phyloP scores from a whole-genome alignment of 176 grass and related monocot genomes.

The Poa pratensis region DNA sequence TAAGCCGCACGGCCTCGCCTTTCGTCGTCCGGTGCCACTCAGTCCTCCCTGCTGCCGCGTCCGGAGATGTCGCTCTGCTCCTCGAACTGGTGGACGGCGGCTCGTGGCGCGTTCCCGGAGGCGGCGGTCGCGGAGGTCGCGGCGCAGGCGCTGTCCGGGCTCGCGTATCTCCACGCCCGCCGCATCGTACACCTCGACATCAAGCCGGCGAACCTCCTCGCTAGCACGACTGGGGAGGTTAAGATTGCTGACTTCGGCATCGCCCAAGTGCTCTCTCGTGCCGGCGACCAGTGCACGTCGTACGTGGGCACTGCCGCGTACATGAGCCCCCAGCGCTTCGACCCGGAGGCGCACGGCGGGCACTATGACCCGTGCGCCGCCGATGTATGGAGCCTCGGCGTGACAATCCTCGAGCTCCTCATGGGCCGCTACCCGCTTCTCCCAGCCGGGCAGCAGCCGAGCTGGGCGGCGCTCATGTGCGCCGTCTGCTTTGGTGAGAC shows the following conservation, averaged over 20 bases:
- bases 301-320: constrained; percentile 53
- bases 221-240: constrained; percentile 31
- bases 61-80: constrained; percentile 46
- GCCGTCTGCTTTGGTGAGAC: constrained; percentile 62
- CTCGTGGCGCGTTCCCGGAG: constrained; percentile 57
- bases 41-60: neutral
- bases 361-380: constrained; percentile 55
- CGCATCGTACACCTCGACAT: constrained; percentile 54
- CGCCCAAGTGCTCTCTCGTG: constrained; percentile 44
- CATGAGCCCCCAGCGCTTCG: constrained; percentile 73
- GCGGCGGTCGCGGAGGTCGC: constrained; percentile 54
- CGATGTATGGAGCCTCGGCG: constrained; percentile 57
- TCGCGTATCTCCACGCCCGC: constrained; percentile 55
- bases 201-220: constrained; percentile 56
- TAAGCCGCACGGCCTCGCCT: constrained; percentile 39
- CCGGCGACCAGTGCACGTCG: constrained; percentile 46
- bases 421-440: constrained; percentile 56
- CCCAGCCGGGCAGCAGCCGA: constrained; percentile 48
- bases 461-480: constrained; percentile 71
- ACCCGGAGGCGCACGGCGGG: constrained; percentile 53
- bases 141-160: constrained; percentile 45
- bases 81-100: constrained; percentile 59
- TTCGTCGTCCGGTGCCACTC: constrained; percentile 60
- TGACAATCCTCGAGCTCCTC: constrained; percentile 55
- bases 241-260: constrained; percentile 72